A percentile compares a stretch with the other conserved stretches of the same genome.
Evolutionary conservation across 2,329 filamentous ascomycete species (phyloP).

Genomic region (Acarospora socialis): DNA sequence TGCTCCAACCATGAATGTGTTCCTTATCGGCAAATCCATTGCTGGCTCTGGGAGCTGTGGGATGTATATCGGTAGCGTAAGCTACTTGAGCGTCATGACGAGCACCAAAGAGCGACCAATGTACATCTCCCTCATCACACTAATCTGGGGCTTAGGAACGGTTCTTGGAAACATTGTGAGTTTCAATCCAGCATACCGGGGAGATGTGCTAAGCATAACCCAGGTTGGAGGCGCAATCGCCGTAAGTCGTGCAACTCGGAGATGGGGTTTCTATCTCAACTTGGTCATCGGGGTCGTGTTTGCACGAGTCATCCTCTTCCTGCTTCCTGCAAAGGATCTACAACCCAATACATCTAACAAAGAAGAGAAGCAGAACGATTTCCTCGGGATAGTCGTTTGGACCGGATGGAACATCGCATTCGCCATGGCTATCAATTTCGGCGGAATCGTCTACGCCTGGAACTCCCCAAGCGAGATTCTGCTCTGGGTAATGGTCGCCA

Average conservation of each 20-base stretch:
- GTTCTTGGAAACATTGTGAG: neutral
- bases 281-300: conserved; percentile 2
- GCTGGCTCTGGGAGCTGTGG: conserved; percentile 19
- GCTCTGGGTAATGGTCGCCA: no score
- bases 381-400: neutral
- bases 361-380: neutral
- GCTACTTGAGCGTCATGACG: conserved; percentile 15
- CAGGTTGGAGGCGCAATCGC: conserved; percentile 12
- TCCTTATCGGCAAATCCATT: conserved; percentile 29
- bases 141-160: neutral
- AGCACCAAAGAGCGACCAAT: conserved; percentile 5
- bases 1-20: conserved; percentile 29
- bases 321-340: conserved; percentile 1
- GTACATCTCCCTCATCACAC: neutral
- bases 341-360: neutral
- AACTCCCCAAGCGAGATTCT: neutral
- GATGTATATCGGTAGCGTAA: conserved; percentile 17
- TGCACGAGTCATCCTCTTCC: conserved; percentile 4
- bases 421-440: neutral
- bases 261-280: conserved; percentile 15
- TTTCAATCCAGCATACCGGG: neutral
- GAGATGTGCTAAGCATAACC: neutral
- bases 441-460: neutral
- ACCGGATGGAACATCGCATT: neutral
- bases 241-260: conserved; percentile 8